Evolutionary conservation across 805 yeast genomes (phyloP), one percentile per base, ranked within the genome.

Genomic region (Nakazawaea ishiwadae): DNA sequence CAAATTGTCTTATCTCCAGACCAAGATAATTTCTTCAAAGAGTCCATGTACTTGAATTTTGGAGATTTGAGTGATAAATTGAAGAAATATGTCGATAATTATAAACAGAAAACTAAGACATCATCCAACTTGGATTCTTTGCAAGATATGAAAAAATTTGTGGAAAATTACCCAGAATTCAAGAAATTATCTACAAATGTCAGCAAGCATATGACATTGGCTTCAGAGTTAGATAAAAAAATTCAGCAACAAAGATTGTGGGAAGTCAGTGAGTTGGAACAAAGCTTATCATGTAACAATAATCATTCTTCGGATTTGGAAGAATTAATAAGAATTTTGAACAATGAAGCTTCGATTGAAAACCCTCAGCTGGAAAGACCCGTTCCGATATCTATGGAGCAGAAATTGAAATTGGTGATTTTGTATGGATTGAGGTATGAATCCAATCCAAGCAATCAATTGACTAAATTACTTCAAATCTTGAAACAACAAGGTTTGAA

Each of bases 141-240:
- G 35, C 79, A 85, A 15, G 99, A 93, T 54, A 84, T 93, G 78
- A 93, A 91, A 60, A 79, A 80, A 51, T 86, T 91, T 53, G 79
- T 93, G 43, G 96, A 90, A 44, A 87, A 87, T 48, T 89, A 84
- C 54, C 99, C 99, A 1, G 99, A 93, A 58, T 90, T 86, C 59
- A 82, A 88, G 50, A 88, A 85, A 55, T 68, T 91, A 26, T 84
- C 95, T 9, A 80, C 87, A 26, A 91, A 90, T 57, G 88, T 93
- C 9, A 76, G 95, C 23, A 93, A 91, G 54, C 99, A 93, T 61
- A 89, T 93, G 74, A 78, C 95, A 16, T 70, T 93, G 17, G 90
- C 91, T 6, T 77, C 91, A 18, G 97, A 91, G 55, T 73, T 93
- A 41, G 95, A 89, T 54, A 76, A 81, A 44, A 74, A 75, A 46